Percentiles rank a stretch among this genome's conserved stretches.
Evolutionary conservation across 768 basidiomycete species (phyloP).

Genomic region (Pisolithus microcarpus): DNA sequence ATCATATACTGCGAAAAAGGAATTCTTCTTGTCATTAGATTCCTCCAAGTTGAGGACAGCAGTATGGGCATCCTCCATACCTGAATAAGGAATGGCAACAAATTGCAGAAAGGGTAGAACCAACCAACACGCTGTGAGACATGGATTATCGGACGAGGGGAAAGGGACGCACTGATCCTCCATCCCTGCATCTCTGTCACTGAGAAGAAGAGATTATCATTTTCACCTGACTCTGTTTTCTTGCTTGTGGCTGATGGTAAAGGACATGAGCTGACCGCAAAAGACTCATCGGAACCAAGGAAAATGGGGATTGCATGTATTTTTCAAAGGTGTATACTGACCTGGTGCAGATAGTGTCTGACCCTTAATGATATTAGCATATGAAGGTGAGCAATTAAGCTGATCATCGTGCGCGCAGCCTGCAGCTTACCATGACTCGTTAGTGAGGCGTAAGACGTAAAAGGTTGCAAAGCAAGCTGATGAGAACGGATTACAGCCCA

Average conservation of each 20-base stretch:
- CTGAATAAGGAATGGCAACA: constrained; percentile 34
- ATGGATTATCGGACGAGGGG: neutral
- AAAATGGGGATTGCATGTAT: neutral
- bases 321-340: constrained; percentile 27
- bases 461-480: constrained; percentile 1
- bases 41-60: constrained; percentile 64
- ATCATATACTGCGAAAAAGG: constrained; percentile 97
- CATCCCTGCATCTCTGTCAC: constrained; percentile 99
- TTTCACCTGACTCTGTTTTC: constrained; percentile 63
- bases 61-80: constrained; percentile 96
- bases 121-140: constrained; percentile 1
- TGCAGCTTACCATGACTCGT: constrained; percentile 21
- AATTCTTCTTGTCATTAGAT: constrained; percentile 40
- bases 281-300: neutral
- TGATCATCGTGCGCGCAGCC: constrained; percentile 1
- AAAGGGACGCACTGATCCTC: constrained; percentile 78
- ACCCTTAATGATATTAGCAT: constrained; percentile 41
- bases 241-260: constrained; percentile 66
- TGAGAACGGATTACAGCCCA: neutral
- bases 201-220: constrained; percentile 65
- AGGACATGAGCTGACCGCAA: constrained; percentile 11
- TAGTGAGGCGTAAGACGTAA: constrained; percentile 21
- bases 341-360: constrained; percentile 82
- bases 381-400: constrained; percentile 3
- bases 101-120: neutral